Percentiles rank a stretch among this genome's conserved stretches.
phyloP scores from a whole-genome alignment of 768 basidiomycete species.

The Lentinula lateritia region DNA sequence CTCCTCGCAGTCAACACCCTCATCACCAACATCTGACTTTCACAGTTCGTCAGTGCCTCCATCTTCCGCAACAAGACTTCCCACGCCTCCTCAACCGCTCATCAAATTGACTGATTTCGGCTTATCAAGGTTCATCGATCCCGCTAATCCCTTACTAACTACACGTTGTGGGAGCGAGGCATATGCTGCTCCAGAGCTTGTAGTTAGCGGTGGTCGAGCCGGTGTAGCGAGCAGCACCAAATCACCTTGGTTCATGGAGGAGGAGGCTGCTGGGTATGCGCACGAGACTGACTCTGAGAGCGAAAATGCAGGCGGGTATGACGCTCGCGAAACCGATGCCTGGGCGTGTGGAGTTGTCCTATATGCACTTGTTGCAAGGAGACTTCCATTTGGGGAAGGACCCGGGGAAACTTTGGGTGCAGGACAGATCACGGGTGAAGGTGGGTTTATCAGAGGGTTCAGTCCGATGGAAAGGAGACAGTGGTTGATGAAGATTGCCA shows the following conservation, averaged over 20 bases:
- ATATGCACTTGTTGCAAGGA: conserved; percentile 66
- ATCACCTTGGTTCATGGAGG: background rate
- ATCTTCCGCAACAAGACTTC: conserved; percentile 14
- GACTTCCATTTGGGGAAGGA: conserved; percentile 69
- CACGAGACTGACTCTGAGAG: background rate
- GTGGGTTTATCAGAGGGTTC: conserved; percentile 15
- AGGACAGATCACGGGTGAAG: conserved; percentile 17
- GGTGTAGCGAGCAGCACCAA: conserved; percentile 11
- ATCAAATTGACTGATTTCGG: conserved; percentile 89
- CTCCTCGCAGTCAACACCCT: background rate
- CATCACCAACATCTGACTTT: background rate
- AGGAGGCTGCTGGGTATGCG: background rate
- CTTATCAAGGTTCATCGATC: conserved; percentile 78
- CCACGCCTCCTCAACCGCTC: conserved; percentile 45
- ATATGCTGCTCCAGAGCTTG: conserved; percentile 79
- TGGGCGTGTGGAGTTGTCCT: conserved; percentile 91
- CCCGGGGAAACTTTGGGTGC: conserved; percentile 19
- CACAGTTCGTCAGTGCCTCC: background rate
- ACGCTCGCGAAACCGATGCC: conserved; percentile 79
- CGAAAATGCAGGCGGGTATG: conserved; percentile 49
- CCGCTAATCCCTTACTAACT: conserved; percentile 51
- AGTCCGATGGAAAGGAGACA: conserved; percentile 36
- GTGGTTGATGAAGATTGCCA: conserved; percentile 76
- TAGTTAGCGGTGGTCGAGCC: conserved; percentile 35
- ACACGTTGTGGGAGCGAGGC: conserved; percentile 88